Evolutionary conservation across 495 filamentous ascomycete species (phyloP).

Genomic region (Xylaria scruposa): DNA sequence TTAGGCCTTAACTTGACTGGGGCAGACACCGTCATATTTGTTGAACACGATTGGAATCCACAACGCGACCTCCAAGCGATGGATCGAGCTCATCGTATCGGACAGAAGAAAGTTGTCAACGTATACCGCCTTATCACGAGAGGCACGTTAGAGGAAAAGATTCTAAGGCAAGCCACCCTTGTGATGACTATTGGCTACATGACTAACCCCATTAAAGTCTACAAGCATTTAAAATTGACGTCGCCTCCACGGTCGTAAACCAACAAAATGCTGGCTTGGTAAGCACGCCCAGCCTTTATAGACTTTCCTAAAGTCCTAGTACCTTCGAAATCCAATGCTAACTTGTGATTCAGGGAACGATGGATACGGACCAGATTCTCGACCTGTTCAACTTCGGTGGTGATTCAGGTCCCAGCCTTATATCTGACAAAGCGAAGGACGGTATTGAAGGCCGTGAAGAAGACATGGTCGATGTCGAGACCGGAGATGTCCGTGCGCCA

Average conservation of each 20-base stretch:
- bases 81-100: conserved; percentile 97
- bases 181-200: conserved; percentile 12
- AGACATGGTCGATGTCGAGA: conserved; percentile 91
- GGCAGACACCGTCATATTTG: conserved; percentile 98
- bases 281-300: conserved; percentile 37
- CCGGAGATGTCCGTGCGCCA: conserved; percentile 89
- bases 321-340: conserved; percentile 14
- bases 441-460: conserved; percentile 73
- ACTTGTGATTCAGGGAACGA: conserved; percentile 56
- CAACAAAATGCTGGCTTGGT: conserved; percentile 96
- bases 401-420: conserved; percentile 70
- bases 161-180: conserved; percentile 58
- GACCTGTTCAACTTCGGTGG: conserved; percentile 94
- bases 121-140: conserved; percentile 97
- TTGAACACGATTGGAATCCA: conserved; percentile 99
- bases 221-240: conserved; percentile 99
- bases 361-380: conserved; percentile 98
- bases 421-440: conserved; percentile 61
- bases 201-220: conserved; percentile 60
- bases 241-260: conserved; percentile 96
- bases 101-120: conserved; percentile 99
- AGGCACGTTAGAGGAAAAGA: conserved; percentile 98
- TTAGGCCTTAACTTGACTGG: conserved; percentile 95
- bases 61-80: conserved; percentile 99
- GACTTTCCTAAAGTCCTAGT: neutral